A percentile compares a stretch with the other conserved stretches of the same genome.
Conservation (phyloP, 768 basidiomycete genomes). For the Psilocybe cubensis region DNA sequence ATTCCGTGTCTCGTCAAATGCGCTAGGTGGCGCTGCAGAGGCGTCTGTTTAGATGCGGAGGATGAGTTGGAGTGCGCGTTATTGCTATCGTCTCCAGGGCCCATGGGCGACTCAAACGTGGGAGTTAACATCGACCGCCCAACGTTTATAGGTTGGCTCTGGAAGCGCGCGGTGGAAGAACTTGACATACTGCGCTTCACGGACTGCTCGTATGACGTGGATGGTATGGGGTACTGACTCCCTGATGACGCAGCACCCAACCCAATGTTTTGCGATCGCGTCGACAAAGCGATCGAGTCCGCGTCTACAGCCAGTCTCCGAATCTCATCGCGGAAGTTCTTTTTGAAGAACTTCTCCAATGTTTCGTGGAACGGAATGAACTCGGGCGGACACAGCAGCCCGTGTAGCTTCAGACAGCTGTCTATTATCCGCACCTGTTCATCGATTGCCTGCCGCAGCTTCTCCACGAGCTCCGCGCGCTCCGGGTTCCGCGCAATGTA, state of each 20-base stretch:
- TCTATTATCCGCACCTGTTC: conserved; percentile 87
- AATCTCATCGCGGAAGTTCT: conserved; percentile 85
- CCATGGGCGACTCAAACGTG: conserved; percentile 39
- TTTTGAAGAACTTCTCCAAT: conserved; percentile 81
- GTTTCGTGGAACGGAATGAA: conserved; percentile 94
- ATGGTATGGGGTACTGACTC: conserved; percentile 37
- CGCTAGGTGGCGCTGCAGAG: conserved; percentile 79
- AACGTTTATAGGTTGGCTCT: conserved; percentile 57
- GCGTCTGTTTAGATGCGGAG: conserved; percentile 63
- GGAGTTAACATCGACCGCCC: conserved; percentile 50
- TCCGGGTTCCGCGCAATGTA: conserved; percentile 74
- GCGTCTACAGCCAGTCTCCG: conserved; percentile 68
- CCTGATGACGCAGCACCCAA: conserved; percentile 31
- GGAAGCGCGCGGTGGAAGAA: conserved; percentile 47
- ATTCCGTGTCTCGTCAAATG: conserved; percentile 84
- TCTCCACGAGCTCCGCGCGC: conserved; percentile 69
- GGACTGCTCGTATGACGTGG: conserved; percentile 54
- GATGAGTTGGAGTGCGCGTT: conserved; percentile 33
- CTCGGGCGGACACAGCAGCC: conserved; percentile 79
- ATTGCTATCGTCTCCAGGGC: conserved; percentile 32
- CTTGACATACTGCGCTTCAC: conserved; percentile 50
- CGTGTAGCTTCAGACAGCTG: conserved; percentile 83
- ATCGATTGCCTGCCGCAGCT: conserved; percentile 75
- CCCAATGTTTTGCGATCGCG: conserved; percentile 34
- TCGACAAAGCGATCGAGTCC: conserved; percentile 47